Base-by-base conservation (phyloP, 1,139 yeast species). In the Wickerhamiella infanticola region DNA sequence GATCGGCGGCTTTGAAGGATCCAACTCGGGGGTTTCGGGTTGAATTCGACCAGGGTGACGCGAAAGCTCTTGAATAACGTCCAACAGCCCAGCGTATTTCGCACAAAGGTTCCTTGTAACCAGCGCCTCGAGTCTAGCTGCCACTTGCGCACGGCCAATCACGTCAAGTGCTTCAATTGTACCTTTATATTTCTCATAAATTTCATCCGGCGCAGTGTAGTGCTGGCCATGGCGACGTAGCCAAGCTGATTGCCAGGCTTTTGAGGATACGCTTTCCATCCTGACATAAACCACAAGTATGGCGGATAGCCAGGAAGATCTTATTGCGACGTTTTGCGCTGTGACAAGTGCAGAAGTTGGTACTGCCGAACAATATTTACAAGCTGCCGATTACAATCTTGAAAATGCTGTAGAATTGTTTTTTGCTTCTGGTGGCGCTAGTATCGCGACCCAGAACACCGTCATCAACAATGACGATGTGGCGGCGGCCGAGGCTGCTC, bases 351-450 rank as follows among this genome's bases (percentile, higher is more conserved):
- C 77, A 3, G 93, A 83, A 58, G 71, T 75, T 1, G 71, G 72
- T 2, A 67, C 75, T 31, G 98, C 98, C 2, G 69, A 70, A 50
- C 86, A 80, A 57, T 93, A 81, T 59, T 64, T 93, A 41, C 88
- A 81, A 31, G 77, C 88, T 64, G 74, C 93, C 7, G 88, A 79
- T 45, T 79, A 79, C 48, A 77, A 85, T 58, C 62, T 90, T 41
- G 95, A 88, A 51, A 74, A 78, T 29, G 98, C 98, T 0, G 84
- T 93, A 5, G 77, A 88, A 8, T 66, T 93, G 43, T 93, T 67
- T 63, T 79, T 83, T 68, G 98, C 93, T 59, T 73, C 76, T 47
- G 85, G 84, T 27, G 73, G 68, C 35, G 65, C 58, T 11, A 50
- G 67, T 55, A 50, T 66, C 54, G 60, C 66, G 59, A 49, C 66